Conservation (phyloP, 164 flowering plant species). For the Litsea cubeba region DNA sequence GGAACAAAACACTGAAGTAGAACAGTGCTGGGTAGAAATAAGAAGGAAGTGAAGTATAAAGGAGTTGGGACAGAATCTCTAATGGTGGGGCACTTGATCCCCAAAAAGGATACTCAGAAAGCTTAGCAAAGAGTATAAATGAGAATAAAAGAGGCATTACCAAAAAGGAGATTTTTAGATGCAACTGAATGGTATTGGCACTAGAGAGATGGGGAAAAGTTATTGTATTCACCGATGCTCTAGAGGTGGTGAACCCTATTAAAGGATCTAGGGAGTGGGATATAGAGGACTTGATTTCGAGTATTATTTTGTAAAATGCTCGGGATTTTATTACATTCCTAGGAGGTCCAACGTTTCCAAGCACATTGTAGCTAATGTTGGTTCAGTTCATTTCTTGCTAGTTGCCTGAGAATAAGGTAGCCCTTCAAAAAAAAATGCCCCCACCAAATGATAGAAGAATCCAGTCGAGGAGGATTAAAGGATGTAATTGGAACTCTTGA, state of each 20-base stretch:
- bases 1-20: neutral
- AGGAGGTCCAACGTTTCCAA: no score
- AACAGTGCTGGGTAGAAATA: neutral
- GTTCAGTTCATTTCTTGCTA: no score
- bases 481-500: no score
- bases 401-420: no score
- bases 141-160: slow-evolving; percentile 18
- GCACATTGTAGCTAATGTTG: no score
- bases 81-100: slow-evolving; percentile 9
- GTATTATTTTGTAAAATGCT: no score
- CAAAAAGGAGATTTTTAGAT: slow-evolving; percentile 12
- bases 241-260: no score
- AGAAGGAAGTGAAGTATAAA: neutral
- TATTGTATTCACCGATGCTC: no score
- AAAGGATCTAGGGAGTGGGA: no score
- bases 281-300: no score
- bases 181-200: slow-evolving; percentile 18
- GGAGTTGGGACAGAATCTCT: neutral
- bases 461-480: neutral
- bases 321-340: no score
- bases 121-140: neutral
- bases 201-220: neutral
- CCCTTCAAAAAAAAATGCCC: neutral
- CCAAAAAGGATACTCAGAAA: slow-evolving; percentile 5
- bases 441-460: neutral